Evolutionary conservation across 2,329 filamentous ascomycete species (phyloP), one percentile per base, ranked within the genome.

Genomic region (Apiospora pterosperma): DNA sequence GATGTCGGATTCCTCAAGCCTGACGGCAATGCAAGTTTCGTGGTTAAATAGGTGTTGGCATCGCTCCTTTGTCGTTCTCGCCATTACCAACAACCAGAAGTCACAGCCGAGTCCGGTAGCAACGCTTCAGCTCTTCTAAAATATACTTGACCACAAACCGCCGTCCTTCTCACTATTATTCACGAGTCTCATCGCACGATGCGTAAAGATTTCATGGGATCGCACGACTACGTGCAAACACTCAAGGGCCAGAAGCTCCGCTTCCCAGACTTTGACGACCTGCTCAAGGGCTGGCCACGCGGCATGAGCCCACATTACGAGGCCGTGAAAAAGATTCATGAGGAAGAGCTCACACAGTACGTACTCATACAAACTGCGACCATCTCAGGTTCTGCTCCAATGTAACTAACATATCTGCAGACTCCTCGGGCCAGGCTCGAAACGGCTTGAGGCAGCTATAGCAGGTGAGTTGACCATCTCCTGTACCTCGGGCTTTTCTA

Each of bases 211-310:
- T 2, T n/a, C 3, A 25, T 68, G 10, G 65, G 67, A 4, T 63
- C 65, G 34, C 67, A 69, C 48, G 67, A 69, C 11, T 68, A 68
- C 55, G 66, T 69, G 25, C 64, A 65, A 21, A 69, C 62, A 5
- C 65, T 69, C 28, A 66, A 66, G 36, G 67, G 67, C 5, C 67
- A 68, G 36, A 66, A 52, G n/a, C 60, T 69, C 3, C 38, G 28
- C 14, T 68, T 68, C 36, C 67, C 66, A 1, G 62, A 69, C 39
- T 60, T 69, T n/a, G 62, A 66, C 25, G 44, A 23, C 11, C 5
- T 66, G 8, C 62, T 69, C n/a, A 42, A 65, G 10, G 28, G 41
- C 5, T 69, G 67, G 67, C 67, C 67, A 0, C 58, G 28, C 16
- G 67, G 65, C 0, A 59, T 63, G 2, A 69, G 36, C 36, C 55